Evolutionary conservation across 2,329 filamentous ascomycete species (phyloP).

Genomic region (Exophiala sp.): DNA sequence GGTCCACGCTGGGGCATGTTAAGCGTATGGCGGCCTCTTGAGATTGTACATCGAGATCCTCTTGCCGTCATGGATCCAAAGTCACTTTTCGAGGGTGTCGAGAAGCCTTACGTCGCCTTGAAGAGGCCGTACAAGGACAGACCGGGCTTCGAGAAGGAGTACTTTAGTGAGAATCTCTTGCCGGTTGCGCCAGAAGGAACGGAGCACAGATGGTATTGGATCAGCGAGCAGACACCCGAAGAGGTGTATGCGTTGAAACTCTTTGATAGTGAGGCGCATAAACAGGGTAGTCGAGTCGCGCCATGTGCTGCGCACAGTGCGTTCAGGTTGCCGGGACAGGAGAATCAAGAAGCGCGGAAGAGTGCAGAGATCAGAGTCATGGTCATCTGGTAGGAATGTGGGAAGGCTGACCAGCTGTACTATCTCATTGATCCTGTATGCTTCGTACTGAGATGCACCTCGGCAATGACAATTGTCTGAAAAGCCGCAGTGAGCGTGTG

Average conservation of each 20-base stretch:
- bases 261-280: conserved; percentile 14
- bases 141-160: conserved; percentile 8
- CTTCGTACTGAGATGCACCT: too few species aligned
- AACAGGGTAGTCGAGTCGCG: not conserved
- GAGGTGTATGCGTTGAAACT: conserved; percentile 14
- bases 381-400: conserved; percentile 9
- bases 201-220: conserved; percentile 6
- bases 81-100: not conserved
- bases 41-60: conserved; percentile 26
- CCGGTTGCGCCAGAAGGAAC: conserved; percentile 5
- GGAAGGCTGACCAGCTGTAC: too few species aligned
- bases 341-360: not conserved
- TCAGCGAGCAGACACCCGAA: conserved; percentile 12
- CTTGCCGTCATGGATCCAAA: conserved; percentile 22
- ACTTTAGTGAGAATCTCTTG: conserved; percentile 8
- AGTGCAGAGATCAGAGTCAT: conserved; percentile 11
- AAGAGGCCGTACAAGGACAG: conserved; percentile 3
- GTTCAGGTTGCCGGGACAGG: conserved; percentile 4
- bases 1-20: conserved; percentile 17
- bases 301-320: conserved; percentile 11
- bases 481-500: too few species aligned
- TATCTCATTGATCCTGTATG: not conserved
- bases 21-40: conserved; percentile 30
- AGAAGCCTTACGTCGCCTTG: conserved; percentile 3
- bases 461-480: too few species aligned